Percentiles rank a stretch among this genome's conserved stretches.
These are phyloP conservation scores for Xylaria sp. DNA, from an alignment of 2,329 filamentous ascomycete species.

Conservation along the genomic window DNA sequence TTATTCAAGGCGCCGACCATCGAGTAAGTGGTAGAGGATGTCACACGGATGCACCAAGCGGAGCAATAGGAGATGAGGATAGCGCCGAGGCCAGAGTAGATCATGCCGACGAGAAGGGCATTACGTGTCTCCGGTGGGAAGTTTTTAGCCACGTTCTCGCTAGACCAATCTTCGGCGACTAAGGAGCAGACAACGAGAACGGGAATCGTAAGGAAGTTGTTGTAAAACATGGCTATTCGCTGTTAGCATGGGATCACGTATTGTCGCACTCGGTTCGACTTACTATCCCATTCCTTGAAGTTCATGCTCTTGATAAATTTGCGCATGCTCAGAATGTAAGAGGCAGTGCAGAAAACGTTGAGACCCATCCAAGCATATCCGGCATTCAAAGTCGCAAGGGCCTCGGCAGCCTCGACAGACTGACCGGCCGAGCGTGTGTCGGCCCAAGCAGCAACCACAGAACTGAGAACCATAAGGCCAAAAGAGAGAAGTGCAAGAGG, in stretches of 20 bases:
- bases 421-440: slow-evolving; percentile 78
- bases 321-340: slow-evolving; percentile 91
- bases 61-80: slow-evolving; percentile 99
- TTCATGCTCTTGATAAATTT: slow-evolving; percentile 99
- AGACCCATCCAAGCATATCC: slow-evolving; percentile 98
- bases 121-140: slow-evolving; percentile 87
- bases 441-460: slow-evolving; percentile 94
- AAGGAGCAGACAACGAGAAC: slow-evolving; percentile 86
- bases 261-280: slow-evolving; percentile 55
- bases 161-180: slow-evolving; percentile 91
- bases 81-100: slow-evolving; percentile 90
- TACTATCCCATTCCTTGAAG: slow-evolving; percentile 99
- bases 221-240: slow-evolving; percentile 96
- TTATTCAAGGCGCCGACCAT: slow-evolving; percentile 99
- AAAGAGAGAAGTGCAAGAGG: slow-evolving; percentile 91
- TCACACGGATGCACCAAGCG: slow-evolving; percentile 97
- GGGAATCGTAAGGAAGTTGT: slow-evolving; percentile 96
- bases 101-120: slow-evolving; percentile 84
- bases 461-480: slow-evolving; percentile 95
- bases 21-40: slow-evolving; percentile 96
- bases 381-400: slow-evolving; percentile 89
- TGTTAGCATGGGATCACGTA: slow-evolving; percentile 47
- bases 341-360: slow-evolving; percentile 94
- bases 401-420: slow-evolving; percentile 71
- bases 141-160: slow-evolving; percentile 83